Base-by-base conservation (phyloP, 169 alveolate species). In the Plasmodium ovale region DNA sequence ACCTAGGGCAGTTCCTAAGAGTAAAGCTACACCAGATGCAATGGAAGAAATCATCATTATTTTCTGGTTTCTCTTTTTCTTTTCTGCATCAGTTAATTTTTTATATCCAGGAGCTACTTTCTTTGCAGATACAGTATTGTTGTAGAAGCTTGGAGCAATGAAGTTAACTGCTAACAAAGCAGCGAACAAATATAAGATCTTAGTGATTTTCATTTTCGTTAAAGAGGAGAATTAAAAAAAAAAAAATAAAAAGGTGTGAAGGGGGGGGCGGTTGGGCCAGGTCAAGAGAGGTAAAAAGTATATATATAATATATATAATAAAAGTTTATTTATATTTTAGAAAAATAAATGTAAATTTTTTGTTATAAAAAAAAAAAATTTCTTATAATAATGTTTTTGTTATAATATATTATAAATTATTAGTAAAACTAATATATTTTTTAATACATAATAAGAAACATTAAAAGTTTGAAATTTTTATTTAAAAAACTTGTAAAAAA, bases 101-200 rank as follows among this genome's bases (percentile, higher is more conserved):
- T 35, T 70, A 49, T 65, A 65, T 21, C 65, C 82, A 12, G 49
- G 16, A 12, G 84, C 39, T 33, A 10, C 73, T 31, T 65, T 65
- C 73, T 65, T 65, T 65, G 21, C 73, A 12, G 39, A 23, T 19
- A 70, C 84, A 44, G 49, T 47, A 29, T n/a, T 70, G 33, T 70
- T 70, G 84, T 70, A 70, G 65, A 47, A 44, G 12, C 84, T 70
- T 70, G 84, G 84, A n/a, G 84, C 68, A 70, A 70, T 70, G 9
- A 70, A 44, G 59, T 70, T 70, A 21, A 70, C 67, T 47, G 84
- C 84, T 49, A 70, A 70, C 23, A 70, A 51, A 27, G 84, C 67
- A 47, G 84, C 84, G 12, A 70, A 1, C 49, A 70, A 31, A 35
- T 70, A 70, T 70, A 70, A 39, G 12, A 35, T 58, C 39, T 70